Evolutionary conservation across 2,329 filamentous ascomycete species (phyloP), one percentile per base, ranked within the genome.

Genomic region (Penicillium sp.): DNA sequence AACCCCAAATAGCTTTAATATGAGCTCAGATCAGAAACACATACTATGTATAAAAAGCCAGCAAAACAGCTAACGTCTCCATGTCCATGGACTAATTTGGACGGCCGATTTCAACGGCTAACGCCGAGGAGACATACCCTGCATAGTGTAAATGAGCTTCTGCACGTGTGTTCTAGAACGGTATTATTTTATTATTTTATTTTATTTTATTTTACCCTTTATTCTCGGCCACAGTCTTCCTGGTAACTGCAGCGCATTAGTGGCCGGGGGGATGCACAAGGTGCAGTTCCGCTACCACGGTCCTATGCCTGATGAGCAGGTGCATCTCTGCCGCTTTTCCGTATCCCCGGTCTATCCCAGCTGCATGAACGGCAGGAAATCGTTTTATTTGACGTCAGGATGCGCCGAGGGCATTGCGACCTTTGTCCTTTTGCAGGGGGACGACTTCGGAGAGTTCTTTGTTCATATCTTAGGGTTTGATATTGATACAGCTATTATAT

Each of bases 251-350:
- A 50, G 55, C 61, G 66, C 68, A 72, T 72, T 72, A 72, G 71
- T 65, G 59, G 50, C 64, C 70, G 68, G 68, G 71, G 70, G 71
- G 70, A 71, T 70, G 67, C 52, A 67, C 33, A 40, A 59, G 60
- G 43, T 66, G 66, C 69, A 69, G 54, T 59, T 60, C 67, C 68
- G 68, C 41, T 66, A 58, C 58, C 58, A 44, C 43, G 13, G 58
- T 60, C 58, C 48, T 57, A 56, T 51, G 43, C 31, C 46, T 58
- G 45, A 47, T 58, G 45, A 47, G 45, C 31, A 33, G 40, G 46
- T 57, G 51, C 49, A 39, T 45, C 41, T 58, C 44, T 39, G 51
- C 46, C 51, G 40, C 56, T 60, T 48, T 52, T 36, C 56, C 34
- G 45, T 43, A 59, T 47, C 52, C 51, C 50, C 44, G 25, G 38